These are phyloP conservation scores for Fusarium sarcochroum DNA, from an alignment of 2,329 filamentous ascomycete genomes.

Conservation along the genomic window DNA sequence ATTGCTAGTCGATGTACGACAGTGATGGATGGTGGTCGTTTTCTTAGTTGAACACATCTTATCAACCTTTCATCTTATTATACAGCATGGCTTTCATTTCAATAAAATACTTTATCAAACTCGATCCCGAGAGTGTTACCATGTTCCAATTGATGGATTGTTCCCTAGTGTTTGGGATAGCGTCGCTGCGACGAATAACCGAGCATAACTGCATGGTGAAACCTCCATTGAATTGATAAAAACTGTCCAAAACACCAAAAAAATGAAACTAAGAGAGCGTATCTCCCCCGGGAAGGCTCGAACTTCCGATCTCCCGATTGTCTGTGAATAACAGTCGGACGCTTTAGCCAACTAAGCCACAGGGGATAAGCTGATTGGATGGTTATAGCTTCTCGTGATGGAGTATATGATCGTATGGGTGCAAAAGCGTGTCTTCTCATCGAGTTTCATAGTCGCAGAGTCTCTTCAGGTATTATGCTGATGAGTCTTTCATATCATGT, in stretches of 20 bases:
- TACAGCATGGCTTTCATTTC: no score
- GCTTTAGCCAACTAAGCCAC: conserved; percentile 48
- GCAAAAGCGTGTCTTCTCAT: background rate
- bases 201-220: no score
- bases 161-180: no score
- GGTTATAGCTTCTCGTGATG: rapidly evolving
- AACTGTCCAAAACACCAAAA: background rate
- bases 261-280: background rate
- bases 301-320: conserved; percentile 51
- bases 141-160: no score
- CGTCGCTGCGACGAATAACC: no score
- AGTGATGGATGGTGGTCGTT: no score
- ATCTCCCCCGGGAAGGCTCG: conserved; percentile 50
- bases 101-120: no score
- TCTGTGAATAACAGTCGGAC: conserved; percentile 46
- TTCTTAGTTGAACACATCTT: no score
- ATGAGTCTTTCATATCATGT: background rate
- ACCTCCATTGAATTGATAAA: background rate
- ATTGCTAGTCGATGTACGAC: no score
- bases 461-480: no score
- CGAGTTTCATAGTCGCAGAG: background rate
- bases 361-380: conserved; percentile 41
- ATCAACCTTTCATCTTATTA: no score
- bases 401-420: background rate
- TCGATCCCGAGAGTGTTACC: no score